Evolutionary conservation across 1,284 basidiomycete genomes (phyloP), one percentile per base, ranked within the genome.

Genomic region (Chondrostereum purpureum): DNA sequence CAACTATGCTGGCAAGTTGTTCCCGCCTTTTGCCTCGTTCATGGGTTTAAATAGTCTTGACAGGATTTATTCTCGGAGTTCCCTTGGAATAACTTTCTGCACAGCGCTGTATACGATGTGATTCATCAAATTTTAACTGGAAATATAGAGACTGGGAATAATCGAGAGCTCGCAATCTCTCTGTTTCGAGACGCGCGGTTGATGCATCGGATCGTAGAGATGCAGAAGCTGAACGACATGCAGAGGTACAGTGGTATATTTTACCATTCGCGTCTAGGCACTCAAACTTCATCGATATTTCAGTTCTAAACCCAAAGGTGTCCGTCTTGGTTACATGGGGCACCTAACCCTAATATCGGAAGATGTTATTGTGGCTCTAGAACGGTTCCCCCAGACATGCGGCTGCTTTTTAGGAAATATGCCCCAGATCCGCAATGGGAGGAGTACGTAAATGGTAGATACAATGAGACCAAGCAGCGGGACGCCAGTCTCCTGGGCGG

Each of bases 31-130:
- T 39, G 27, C 6, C 14, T 22, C 39, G 2, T 38, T 48, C 24
- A 39, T 42, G 20, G 12, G 42, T 14, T 37, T 44, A n/a, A 22
- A 31, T 21, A 20, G 46, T 20, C 11, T 19, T 10, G 23, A 21
- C 54, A 92, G 88, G 87, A 93, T 55, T 70, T 98, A 33, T 98
- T 99, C 72, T 97, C 98, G 62, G 83, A 90, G 50, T 96, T 88
- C 57, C 92, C 93, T 0, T 93, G 92, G 87, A 98, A 99, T 69
- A 98, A 99, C 61, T 98, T 99, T 62, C 68, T 99, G 35, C 96
- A 99, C 63, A 94, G 92, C 57, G 88, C 95, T 12, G 92, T 97
- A 13, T 99, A 99, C 61, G 96, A 99, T 63, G 73, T 98, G 41
- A 74, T 99, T 1, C 95, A 98, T 61, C 96, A 99, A 62, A 88